These are phyloP conservation scores for Borovskyia barvae DNA, from an alignment of 208 protist genomes.

Conservation along the genomic window DNA sequence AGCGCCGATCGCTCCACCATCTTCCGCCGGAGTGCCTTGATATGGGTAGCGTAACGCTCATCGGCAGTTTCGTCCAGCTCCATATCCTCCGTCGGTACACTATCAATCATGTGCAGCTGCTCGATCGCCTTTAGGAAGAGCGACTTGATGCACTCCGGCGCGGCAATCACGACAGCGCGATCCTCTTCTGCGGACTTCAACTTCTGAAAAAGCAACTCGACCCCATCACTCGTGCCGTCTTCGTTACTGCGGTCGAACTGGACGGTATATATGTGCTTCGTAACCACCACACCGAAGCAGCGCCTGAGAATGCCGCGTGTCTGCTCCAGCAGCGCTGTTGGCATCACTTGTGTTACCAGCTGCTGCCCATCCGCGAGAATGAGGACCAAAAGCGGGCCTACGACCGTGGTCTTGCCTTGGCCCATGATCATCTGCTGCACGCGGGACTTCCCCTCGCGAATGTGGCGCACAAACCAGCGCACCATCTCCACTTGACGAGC, in stretches of 20 bases:
- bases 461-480: conserved; percentile 76
- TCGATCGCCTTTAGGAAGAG: conserved; percentile 93
- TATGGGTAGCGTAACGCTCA: conserved; percentile 38
- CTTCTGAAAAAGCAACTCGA: conserved; percentile 67
- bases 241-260: conserved; percentile 80
- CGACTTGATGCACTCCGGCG: conserved; percentile 92
- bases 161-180: conserved; percentile 81
- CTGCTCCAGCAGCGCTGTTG: conserved; percentile 91
- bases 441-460: conserved; percentile 58
- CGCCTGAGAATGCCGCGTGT: conserved; percentile 85
- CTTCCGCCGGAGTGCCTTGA: conserved; percentile 34
- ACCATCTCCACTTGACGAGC: conserved; percentile 93
- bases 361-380: conserved; percentile 91
- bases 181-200: conserved; percentile 55
- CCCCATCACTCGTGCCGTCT: conserved; percentile 30
- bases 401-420: conserved; percentile 94
- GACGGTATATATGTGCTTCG: conserved; percentile 88
- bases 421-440: conserved; percentile 97
- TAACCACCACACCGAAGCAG: conserved; percentile 91
- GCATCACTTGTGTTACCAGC: conserved; percentile 93
- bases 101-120: conserved; percentile 86
- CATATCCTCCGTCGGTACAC: conserved; percentile 35
- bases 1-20: conserved; percentile 49
- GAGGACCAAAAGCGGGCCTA: conserved; percentile 91
- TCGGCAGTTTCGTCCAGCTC: conserved; percentile 32